Conservation (phyloP, 2,329 filamentous ascomycete species). For the Lachnellula subtilissima region DNA sequence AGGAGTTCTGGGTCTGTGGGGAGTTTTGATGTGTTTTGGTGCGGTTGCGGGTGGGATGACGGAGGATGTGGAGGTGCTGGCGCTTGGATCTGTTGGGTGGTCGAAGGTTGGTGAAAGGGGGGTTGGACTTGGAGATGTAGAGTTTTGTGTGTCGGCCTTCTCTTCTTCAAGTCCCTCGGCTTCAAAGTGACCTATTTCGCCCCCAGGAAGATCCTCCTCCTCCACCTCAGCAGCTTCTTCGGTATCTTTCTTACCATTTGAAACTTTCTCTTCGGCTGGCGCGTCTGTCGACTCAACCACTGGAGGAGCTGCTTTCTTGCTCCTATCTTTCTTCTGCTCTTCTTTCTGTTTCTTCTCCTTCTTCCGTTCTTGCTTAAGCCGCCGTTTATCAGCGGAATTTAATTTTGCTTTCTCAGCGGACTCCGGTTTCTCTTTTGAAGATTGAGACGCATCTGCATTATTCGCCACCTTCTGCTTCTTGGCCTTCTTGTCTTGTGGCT, state of each 20-base stretch:
- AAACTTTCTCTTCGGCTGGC: constrained; percentile 9
- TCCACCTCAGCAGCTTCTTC: constrained; percentile 24
- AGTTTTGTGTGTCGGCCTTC: constrained; percentile 37
- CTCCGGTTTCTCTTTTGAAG: constrained; percentile 33
- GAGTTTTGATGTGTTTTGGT: constrained; percentile 61
- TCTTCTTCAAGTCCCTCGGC: constrained; percentile 41
- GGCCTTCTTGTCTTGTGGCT: constrained; percentile 36
- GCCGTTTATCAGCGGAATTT: constrained; percentile 21
- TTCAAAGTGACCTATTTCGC: constrained; percentile 41
- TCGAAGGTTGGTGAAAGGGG: constrained; percentile 61
- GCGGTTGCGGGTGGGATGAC: constrained; percentile 55
- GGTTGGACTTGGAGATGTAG: constrained; percentile 43
- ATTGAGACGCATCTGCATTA: background rate
- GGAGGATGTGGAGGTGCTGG: constrained; percentile 67
- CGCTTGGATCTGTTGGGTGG: constrained; percentile 44
- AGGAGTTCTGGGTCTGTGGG: constrained; percentile 70
- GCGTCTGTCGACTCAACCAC: background rate
- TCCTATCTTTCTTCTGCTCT: constrained; percentile 31
- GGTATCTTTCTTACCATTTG: constrained; percentile 20
- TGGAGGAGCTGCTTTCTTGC: constrained; percentile 14
- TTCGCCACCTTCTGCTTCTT: constrained; percentile 51
- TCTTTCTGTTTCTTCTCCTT: constrained; percentile 37
- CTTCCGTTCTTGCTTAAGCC: constrained; percentile 31
- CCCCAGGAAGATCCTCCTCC: constrained; percentile 22
- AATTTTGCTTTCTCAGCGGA: constrained; percentile 33